A percentile compares a stretch with the other conserved stretches of the same genome.
Conservation (phyloP, 2,329 filamentous ascomycete genomes). For the Zalaria sp. region DNA sequence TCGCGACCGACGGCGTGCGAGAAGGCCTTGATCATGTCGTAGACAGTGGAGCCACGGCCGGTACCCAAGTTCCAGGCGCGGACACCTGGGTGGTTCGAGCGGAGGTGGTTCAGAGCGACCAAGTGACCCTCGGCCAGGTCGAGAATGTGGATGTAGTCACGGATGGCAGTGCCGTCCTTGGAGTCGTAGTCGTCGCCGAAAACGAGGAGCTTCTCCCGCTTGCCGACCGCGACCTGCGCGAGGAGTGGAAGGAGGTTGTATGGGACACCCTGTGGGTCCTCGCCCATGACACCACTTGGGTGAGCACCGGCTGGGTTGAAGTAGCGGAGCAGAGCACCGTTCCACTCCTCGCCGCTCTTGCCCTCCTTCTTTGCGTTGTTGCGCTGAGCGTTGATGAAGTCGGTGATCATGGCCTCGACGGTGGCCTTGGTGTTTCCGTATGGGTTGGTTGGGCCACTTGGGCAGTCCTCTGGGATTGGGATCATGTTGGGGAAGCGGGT, state of each 20-base stretch:
- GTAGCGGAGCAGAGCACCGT: constrained; percentile 84
- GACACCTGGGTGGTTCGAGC: constrained; percentile 71
- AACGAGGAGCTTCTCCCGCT: constrained; percentile 84
- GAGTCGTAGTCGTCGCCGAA: constrained; percentile 92
- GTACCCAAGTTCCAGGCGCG: constrained; percentile 95
- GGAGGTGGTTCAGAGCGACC: constrained; percentile 79
- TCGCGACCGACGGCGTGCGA: constrained; percentile 72
- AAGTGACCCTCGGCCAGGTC: constrained; percentile 80
- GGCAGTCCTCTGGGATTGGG: constrained; percentile 92
- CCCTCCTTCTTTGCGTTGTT: constrained; percentile 68
- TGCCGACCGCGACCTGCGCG: constrained; percentile 89
- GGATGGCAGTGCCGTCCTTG: constrained; percentile 82
- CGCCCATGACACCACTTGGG: constrained; percentile 92
- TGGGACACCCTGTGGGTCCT: constrained; percentile 89
- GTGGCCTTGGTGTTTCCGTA: constrained; percentile 94
- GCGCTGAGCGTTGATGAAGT: constrained; percentile 77
- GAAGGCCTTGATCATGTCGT: constrained; percentile 95
- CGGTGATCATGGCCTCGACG: constrained; percentile 83
- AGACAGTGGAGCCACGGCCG: constrained; percentile 86
- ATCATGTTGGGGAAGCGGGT: constrained; percentile 97
- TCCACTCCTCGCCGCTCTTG: constrained; percentile 70
- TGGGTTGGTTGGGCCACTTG: constrained; percentile 89
- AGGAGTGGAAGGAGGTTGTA: constrained; percentile 92
- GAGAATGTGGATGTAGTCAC: constrained; percentile 95
- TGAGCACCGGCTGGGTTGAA: constrained; percentile 96